Evolutionary conservation across 2,329 filamentous ascomycete species (phyloP).

Genomic region (Calonectria leucothoes): DNA sequence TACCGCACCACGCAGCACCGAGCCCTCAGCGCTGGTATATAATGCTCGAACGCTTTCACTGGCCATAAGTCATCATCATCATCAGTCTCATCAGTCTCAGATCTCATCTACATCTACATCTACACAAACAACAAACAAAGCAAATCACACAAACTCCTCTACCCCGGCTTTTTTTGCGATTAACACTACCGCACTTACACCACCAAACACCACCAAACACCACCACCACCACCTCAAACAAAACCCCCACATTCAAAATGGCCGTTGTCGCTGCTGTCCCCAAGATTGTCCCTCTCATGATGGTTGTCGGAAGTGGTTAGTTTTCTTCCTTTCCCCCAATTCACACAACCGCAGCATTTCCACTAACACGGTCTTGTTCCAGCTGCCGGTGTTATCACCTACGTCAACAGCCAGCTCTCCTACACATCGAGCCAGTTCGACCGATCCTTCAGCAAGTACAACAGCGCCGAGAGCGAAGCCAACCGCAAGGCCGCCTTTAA

Average conservation of each 20-base stretch:
- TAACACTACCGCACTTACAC: slow-evolving; percentile 7
- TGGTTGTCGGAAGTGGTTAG: slow-evolving; percentile 37
- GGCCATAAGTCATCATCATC: slow-evolving; percentile 24
- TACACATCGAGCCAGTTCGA: slow-evolving; percentile 37
- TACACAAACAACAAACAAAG: not conserved
- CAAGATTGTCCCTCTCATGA: slow-evolving; percentile 35
- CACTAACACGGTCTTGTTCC: not conserved
- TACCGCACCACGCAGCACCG: slow-evolving; percentile 19
- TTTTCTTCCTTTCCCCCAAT: not conserved
- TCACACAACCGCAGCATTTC: not conserved
- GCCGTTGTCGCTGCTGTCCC: slow-evolving; percentile 33
- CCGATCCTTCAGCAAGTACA: slow-evolving; percentile 39
- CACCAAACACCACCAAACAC: slow-evolving; percentile 19
- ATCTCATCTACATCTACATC: slow-evolving; percentile 20
- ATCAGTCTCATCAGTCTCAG: slow-evolving; percentile 19
- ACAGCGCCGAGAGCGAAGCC: slow-evolving; percentile 36
- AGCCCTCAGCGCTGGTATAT: slow-evolving; percentile 27
- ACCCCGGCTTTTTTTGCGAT: slow-evolving; percentile 13
- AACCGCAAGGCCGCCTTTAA: slow-evolving; percentile 33
- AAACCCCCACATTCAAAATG: slow-evolving; percentile 29
- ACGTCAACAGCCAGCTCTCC: slow-evolving; percentile 32
- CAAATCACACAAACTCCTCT: slow-evolving; percentile 20
- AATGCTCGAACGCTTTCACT: slow-evolving; percentile 9
- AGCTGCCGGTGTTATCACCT: slow-evolving; percentile 31
- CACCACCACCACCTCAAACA: slow-evolving; percentile 20